Percentiles rank a stretch among this genome's conserved stretches.
These are phyloP conservation scores for Rubroboletus pulcherrimus DNA, from an alignment of 768 basidiomycete species.

Conservation along the genomic window DNA sequence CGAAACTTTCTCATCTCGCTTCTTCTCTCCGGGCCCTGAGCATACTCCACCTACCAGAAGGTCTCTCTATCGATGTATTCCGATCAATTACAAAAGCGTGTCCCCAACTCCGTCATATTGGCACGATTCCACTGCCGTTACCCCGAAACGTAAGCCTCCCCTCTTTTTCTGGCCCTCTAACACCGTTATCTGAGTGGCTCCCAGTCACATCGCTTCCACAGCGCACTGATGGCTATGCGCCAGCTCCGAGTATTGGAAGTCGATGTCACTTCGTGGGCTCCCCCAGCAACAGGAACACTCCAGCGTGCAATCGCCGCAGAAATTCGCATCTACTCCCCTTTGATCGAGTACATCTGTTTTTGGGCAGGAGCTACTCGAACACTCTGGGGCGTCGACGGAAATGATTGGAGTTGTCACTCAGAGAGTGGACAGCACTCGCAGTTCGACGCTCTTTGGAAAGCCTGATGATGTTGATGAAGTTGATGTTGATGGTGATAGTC, in stretches of 20 bases:
- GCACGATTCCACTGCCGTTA: conserved; percentile 36
- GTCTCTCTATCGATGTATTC: conserved; percentile 27
- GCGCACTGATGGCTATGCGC: conserved; percentile 31
- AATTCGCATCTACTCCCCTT: conserved; percentile 36
- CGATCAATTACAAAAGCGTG: conserved; percentile 33
- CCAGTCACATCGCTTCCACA: conserved; percentile 34
- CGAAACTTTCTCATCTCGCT: conserved; percentile 27
- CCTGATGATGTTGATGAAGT: conserved; percentile 12
- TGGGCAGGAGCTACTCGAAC: conserved; percentile 30
- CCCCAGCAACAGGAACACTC: conserved; percentile 25
- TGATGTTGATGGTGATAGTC: conserved; percentile 12
- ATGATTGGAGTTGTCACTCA: conserved; percentile 32
- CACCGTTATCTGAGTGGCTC: conserved; percentile 20
- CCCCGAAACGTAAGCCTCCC: conserved; percentile 33
- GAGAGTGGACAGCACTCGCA: conserved; percentile 27
- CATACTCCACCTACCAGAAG: conserved; percentile 35
- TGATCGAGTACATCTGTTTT: conserved; percentile 33
- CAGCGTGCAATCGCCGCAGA: conserved; percentile 40
- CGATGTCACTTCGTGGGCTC: conserved; percentile 35
- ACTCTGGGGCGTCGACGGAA: conserved; percentile 33
- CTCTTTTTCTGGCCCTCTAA: conserved; percentile 5
- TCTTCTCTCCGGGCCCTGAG: conserved; percentile 36
- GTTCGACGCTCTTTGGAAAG: conserved; percentile 30
- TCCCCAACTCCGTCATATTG: conserved; percentile 36
- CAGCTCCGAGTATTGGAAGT: conserved; percentile 36